Percentiles rank a stretch among this genome's conserved stretches.
Conservation (phyloP, 192 early-diverging fungal species). For the Gamsiella multidivaricata region DNA sequence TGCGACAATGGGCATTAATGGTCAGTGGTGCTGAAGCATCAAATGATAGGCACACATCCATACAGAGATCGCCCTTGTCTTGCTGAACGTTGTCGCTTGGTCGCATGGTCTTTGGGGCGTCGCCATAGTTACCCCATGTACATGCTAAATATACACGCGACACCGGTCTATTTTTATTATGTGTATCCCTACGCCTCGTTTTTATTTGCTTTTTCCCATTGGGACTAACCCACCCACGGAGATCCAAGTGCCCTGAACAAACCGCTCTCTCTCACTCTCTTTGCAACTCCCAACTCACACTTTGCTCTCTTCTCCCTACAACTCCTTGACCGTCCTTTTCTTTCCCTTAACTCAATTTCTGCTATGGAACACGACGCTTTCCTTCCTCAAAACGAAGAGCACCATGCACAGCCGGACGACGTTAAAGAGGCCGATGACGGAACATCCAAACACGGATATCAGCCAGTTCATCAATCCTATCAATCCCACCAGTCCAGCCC, state of each 20-base stretch:
- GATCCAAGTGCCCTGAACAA: no score
- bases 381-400: conserved; percentile 20
- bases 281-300: background rate
- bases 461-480: conserved; percentile 2
- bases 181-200: background rate
- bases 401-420: conserved; percentile 11
- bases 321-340: background rate
- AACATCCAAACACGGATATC: conserved; percentile 7
- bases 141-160: no score
- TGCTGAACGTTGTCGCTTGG: no score
- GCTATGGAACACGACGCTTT: conserved; percentile 43
- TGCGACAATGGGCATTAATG: no score
- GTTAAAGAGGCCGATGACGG: conserved; percentile 6
- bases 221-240: background rate
- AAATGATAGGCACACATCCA: no score
- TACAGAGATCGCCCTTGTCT: no score
- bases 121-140: no score
- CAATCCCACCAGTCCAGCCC: background rate
- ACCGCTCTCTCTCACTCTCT: background rate
- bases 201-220: background rate
- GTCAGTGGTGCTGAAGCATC: no score
- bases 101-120: no score
- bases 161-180: background rate
- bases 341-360: background rate
- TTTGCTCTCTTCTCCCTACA: background rate